Percentiles rank a stretch among this genome's conserved stretches.
phyloP scores from a whole-genome alignment of 2,329 filamentous ascomycete genomes.

The Ceratocystiopsis sp. region DNA sequence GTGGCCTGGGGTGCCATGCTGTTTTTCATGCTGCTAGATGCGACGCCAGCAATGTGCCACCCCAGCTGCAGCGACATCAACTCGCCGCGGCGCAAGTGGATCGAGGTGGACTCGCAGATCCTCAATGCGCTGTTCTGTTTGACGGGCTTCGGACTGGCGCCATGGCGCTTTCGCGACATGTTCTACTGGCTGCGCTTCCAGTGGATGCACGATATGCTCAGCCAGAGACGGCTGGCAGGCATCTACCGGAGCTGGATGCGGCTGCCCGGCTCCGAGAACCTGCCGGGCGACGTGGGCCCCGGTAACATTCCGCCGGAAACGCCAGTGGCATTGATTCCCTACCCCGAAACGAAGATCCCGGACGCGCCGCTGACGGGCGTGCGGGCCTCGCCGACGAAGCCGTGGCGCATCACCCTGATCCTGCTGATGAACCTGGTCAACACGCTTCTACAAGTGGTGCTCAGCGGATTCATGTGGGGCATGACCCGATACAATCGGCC shows the following conservation, averaged over 20 bases:
- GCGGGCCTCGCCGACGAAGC: conserved; percentile 46
- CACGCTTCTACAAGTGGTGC: conserved; percentile 55
- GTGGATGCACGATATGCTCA: conserved; percentile 30
- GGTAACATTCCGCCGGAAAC: conserved; percentile 25
- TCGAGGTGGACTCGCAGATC: conserved; percentile 73
- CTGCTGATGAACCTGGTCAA: conserved; percentile 67
- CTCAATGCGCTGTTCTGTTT: conserved; percentile 75
- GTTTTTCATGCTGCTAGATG: conserved; percentile 68
- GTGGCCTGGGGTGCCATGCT: conserved; percentile 87
- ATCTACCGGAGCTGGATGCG: conserved; percentile 65
- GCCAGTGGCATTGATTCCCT: conserved; percentile 35
- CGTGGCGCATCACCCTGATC: conserved; percentile 67
- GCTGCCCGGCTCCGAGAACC: conserved; percentile 44
- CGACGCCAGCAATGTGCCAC: conserved; percentile 53
- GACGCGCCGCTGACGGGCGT: conserved; percentile 53
- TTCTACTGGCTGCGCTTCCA: conserved; percentile 56
- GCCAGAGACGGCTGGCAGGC: conserved; percentile 51
- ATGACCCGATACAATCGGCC: conserved; percentile 58
- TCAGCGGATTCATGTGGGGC: conserved; percentile 73
- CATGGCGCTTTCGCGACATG: conserved; percentile 69
- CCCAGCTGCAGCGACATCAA: conserved; percentile 54
- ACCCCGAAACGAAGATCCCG: conserved; percentile 45
- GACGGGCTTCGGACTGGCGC: conserved; percentile 67
- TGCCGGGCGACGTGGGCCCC: conserved; percentile 37
- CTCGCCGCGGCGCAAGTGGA: conserved; percentile 65